A percentile compares a stretch with the other conserved stretches of the same genome.
Evolutionary conservation across 1,139 yeast genomes (phyloP).

Genomic region (Pichia sorboxylosa): DNA sequence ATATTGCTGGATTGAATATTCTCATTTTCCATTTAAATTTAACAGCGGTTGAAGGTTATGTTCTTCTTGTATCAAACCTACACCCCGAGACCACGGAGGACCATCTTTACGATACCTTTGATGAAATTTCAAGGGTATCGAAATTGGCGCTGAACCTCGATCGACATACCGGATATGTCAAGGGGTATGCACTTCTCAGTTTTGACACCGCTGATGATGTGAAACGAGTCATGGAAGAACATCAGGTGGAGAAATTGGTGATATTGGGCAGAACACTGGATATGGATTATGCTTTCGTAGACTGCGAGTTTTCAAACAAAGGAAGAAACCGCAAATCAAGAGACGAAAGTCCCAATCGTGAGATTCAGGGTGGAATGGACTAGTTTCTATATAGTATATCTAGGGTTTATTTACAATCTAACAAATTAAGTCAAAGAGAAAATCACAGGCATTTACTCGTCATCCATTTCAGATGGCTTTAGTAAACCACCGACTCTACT

Average conservation of each 20-base stretch:
- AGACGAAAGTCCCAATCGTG: constrained; percentile 5
- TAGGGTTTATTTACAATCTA: too few species aligned
- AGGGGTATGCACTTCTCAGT: constrained; percentile 33
- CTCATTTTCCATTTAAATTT: not conserved
- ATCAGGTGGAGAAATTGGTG: constrained; percentile 21
- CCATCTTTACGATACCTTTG: constrained; percentile 30
- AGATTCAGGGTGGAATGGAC: not conserved
- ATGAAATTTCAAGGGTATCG: constrained; percentile 30
- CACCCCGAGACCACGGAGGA: constrained; percentile 38
- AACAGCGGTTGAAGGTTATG: constrained; percentile 33
- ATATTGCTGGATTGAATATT: too few species aligned
- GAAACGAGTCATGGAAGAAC: constrained; percentile 21
- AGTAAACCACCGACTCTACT: constrained; percentile 84
- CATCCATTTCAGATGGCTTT: constrained; percentile 95
- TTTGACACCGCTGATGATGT: constrained; percentile 27
- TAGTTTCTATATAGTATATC: too few species aligned
- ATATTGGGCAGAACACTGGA: constrained; percentile 25
- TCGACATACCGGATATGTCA: constrained; percentile 32
- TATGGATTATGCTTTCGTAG: constrained; percentile 31
- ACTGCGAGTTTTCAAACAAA: constrained; percentile 1
- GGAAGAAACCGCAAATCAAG: not conserved
- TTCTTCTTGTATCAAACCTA: constrained; percentile 28
- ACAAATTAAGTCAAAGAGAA: too few species aligned
- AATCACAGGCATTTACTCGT: too few species aligned
- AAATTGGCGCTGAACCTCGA: constrained; percentile 32